phyloP scores from a whole-genome alignment of 1,284 basidiomycete genomes.

The Blastosporella zonata region DNA sequence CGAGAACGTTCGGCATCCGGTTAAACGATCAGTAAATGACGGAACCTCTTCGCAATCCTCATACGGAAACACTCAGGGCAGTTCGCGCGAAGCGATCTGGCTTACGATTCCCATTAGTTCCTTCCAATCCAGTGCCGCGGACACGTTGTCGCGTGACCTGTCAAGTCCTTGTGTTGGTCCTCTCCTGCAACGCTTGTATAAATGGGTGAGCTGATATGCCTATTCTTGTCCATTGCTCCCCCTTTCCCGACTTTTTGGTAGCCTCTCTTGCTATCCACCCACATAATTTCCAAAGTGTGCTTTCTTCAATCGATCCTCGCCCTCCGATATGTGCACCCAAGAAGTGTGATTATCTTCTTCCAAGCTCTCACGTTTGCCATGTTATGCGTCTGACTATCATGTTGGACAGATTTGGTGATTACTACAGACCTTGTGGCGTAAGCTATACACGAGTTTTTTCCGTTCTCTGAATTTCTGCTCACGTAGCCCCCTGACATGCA shows the following conservation, averaged over 20 bases:
- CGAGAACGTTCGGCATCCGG: slow-evolving; percentile 18
- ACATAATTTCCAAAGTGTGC: not conserved
- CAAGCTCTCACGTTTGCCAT: not conserved
- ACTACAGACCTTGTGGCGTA: slow-evolving; percentile 64
- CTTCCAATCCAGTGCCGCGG: slow-evolving; percentile 14
- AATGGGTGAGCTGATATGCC: slow-evolving; percentile 16
- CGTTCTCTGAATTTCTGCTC: slow-evolving; percentile 4
- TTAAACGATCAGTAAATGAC: slow-evolving; percentile 18
- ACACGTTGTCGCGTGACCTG: slow-evolving; percentile 23
- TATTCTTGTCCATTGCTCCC: slow-evolving; percentile 14
- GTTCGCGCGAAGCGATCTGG: slow-evolving; percentile 19
- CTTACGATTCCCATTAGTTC: slow-evolving; percentile 6
- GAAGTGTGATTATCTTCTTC: slow-evolving; percentile 32
- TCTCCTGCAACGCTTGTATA: slow-evolving; percentile 19
- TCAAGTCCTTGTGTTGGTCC: slow-evolving; percentile 22
- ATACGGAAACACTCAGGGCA: slow-evolving; percentile 17
- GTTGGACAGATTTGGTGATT: slow-evolving; percentile 51
- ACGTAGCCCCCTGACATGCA: not conserved
- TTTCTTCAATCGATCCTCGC: slow-evolving; percentile 9
- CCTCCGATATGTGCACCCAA: slow-evolving; percentile 31
- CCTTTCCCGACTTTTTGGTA: slow-evolving; percentile 8
- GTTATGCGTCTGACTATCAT: slow-evolving; percentile 8
- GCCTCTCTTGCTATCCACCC: slow-evolving; percentile 6
- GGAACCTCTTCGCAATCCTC: slow-evolving; percentile 18
- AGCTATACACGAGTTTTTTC: slow-evolving; percentile 17